Evolutionary conservation across 2,329 filamentous ascomycete species (phyloP).

Genomic region (Phialophora chinensis): DNA sequence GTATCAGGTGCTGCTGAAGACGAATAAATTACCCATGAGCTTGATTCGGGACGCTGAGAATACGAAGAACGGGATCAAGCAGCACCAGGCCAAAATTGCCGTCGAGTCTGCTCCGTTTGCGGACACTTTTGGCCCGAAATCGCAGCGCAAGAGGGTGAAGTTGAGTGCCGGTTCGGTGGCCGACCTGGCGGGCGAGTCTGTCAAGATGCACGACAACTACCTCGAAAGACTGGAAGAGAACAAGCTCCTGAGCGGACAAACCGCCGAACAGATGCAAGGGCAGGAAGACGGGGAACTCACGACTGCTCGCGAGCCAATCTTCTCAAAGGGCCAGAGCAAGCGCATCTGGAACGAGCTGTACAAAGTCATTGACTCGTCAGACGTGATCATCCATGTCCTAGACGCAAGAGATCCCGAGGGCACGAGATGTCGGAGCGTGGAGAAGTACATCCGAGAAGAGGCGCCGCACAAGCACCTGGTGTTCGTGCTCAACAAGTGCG

Average conservation of each 20-base stretch:
- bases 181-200: slow-evolving; percentile 80
- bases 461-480: slow-evolving; percentile 95
- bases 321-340: slow-evolving; percentile 93
- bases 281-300: slow-evolving; percentile 57
- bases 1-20: slow-evolving; percentile 92
- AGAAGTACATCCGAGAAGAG: slow-evolving; percentile 92
- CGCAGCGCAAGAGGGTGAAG: slow-evolving; percentile 91
- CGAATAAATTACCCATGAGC: slow-evolving; percentile 96
- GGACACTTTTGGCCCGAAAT: slow-evolving; percentile 91
- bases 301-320: slow-evolving; percentile 81
- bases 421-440: slow-evolving; percentile 84
- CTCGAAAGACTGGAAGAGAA: slow-evolving; percentile 80
- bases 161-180: slow-evolving; percentile 79
- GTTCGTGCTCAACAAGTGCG: slow-evolving; percentile 88
- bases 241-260: slow-evolving; percentile 72
- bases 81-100: slow-evolving; percentile 92
- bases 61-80: slow-evolving; percentile 78
- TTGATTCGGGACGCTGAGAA: slow-evolving; percentile 81
- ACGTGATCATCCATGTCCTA: slow-evolving; percentile 91
- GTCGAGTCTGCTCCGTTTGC: slow-evolving; percentile 85
- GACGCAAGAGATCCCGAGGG: slow-evolving; percentile 90
- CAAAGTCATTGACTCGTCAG: slow-evolving; percentile 93
- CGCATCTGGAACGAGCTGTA: slow-evolving; percentile 96
- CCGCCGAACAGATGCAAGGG: slow-evolving; percentile 56
- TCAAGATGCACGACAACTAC: slow-evolving; percentile 81